Base-by-base conservation (phyloP, 2,329 filamentous ascomycete genomes). In the Emmonsiellopsis sp. region DNA sequence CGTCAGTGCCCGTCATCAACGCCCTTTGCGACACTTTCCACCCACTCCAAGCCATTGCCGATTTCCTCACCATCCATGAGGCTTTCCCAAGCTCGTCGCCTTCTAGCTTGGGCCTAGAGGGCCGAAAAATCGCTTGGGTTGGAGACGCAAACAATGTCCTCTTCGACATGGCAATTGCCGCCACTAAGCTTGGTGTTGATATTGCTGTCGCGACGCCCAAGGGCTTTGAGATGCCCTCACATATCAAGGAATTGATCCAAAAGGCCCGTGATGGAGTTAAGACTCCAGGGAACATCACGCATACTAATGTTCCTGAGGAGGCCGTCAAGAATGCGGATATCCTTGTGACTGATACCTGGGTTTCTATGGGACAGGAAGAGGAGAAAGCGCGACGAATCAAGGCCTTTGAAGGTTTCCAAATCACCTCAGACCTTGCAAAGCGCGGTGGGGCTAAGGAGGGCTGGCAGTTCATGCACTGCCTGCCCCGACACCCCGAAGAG, bases 401-500 rank as follows among this genome's bases (percentile, higher is more conserved):
- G 65, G 89, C 84, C 2, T 98, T 98, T 68, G 79, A 80, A 32
- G 91, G 92, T 11, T 98, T 91, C 73, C 92, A 96, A 69, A 87
- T 98, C 65, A 96, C 92, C 2, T 81, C 84, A 47, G 87, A 93
- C 43, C 76, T 98, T 61, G 92, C 90, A 1, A 81, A 85, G 70
- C 79, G 84, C 49, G 91, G 90, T 43, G 91, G 89, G 16, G 93
- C 93, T 42, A 95, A 93, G 69, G 78, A 86, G 11, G 80, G 81
- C 58, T 98, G 93, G 93, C 90, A 89, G 71, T 98, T 98, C 70
- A 96, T 98, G 93, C 93, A 98, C 76, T 98, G 93, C 69, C 73
- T 98, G 55, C 93, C 93, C 11, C 82, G 93, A 58, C 91, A 98
- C 67, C 81, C 82, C 0, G 92, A 98, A 70, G 93, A 98, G 74